Evolutionary conservation across 2,329 filamentous ascomycete genomes (phyloP), one percentile per base, ranked within the genome.

Genomic region (Penicillium verrucosum): DNA sequence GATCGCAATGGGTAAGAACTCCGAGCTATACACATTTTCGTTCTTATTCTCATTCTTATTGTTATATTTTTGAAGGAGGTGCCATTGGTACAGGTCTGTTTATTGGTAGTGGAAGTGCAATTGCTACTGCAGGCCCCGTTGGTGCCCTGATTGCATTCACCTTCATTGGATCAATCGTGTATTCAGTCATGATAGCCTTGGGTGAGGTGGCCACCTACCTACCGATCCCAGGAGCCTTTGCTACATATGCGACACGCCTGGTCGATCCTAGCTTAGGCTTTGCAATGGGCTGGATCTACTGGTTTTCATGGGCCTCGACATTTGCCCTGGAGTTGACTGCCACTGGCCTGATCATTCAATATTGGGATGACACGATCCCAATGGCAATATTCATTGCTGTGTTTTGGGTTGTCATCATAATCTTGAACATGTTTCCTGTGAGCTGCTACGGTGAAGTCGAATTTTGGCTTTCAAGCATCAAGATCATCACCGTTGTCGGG

Each of bases 231-330:
- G 53, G 53, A 51, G 53, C 53, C 0, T 56, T 56, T 38, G 46
- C 46, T 4, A 40, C 53, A 27, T 56, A 56, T 51, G 53, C 53
- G 11, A 56, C 47, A 1, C 53, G 53, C 8, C 40, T 56, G 1
- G 53, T 56, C 2, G 53, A 56, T 43, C 53, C 53, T 12, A 56
- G 53, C 11, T 25, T 56, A 18, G 53, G 53, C 4, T 56, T 56
- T 45, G 32, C 53, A 6, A 56, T 56, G 53, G 53, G 53, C 16
- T 56, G 53, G 53, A 51, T 56, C 10, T 56, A 56, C 25, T 92
- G 89, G 89, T 86, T 90, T 58, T 92, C 92, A 74, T 92, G 87
- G 86, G 53, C 53, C 1, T 56, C 53, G 40, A 56, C 53, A 37
- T 56, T 56, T 27, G 53, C 53, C 18, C 53, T 56, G 4, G 53